Evolutionary conservation across 352 stramenopile genomes (phyloP), one percentile per base, ranked within the genome.

Genomic region (Phytopythium litorale): DNA sequence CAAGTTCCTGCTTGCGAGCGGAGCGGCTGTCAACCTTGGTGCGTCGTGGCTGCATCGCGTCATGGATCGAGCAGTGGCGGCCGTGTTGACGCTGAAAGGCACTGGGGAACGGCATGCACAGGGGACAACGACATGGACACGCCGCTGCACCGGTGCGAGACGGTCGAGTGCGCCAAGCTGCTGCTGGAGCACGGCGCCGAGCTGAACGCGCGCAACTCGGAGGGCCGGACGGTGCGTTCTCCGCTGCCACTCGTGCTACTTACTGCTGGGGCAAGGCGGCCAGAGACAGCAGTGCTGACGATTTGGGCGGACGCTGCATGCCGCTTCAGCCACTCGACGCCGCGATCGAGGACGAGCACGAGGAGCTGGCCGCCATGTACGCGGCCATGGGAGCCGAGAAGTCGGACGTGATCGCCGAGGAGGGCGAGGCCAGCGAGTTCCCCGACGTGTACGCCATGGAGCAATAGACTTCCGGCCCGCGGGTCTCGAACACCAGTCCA

Each of bases 41-140:
- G n/a, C 23, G 72, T 56, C 12, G 35, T 40, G 35, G 35, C 12
- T 40, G 35, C 35, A 33, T 7, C 38, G 42, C 15, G 16, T 25
- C 21, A 23, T 21, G 3, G 48, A 19, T 15, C 0, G 28, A 28
- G 19, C 33, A 4, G 25, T 25, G 35, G 35, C 35, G 35, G 3
- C 35, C 35, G 16, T 16, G 35, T 40, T 49, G 19, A 18, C 38
- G 53, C 4, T 56, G 21, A 38, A 12, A 13, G n/a, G 38, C 13
- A 19, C 35, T 18, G 32, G 32, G 13, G 52, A 42, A 46, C 6
- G 59, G 7, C 32, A 7, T 45, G 49, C 15, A 12, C 35, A 87
- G 77, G 73, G 16, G 78, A 89, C 59, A 85, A 83, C 25, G 80
- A 88, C 16, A 75, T 73, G 61, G 80, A 89, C 68, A 89, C 80